Conservation (phyloP, 345 rosid species). For the Passiflora organensis region DNA sequence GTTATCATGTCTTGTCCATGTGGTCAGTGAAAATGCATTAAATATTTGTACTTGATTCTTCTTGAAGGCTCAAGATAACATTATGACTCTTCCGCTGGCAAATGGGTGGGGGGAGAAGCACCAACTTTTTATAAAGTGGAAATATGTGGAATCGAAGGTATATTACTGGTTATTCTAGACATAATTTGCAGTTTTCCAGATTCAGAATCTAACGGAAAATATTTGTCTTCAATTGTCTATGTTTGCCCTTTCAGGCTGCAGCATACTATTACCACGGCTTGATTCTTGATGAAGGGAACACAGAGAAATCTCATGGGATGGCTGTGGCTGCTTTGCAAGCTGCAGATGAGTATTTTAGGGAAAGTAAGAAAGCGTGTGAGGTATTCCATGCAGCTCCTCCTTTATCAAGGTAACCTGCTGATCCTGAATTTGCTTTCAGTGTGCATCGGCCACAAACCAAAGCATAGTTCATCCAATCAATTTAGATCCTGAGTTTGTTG, state of each 20-base stretch:
- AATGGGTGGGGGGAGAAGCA: constrained; percentile 99
- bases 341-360: constrained; percentile 84
- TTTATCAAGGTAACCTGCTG: constrained; percentile 60
- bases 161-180: background rate
- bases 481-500: background rate
- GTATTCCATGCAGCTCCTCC: constrained; percentile 69
- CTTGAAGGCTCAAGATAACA: constrained; percentile 88
- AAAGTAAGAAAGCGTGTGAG: constrained; percentile 74
- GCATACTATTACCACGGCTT: constrained; percentile 98
- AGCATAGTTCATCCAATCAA: too few species aligned
- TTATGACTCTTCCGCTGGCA: constrained; percentile 77
- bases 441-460: too few species aligned
- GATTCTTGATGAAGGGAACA: constrained; percentile 95
- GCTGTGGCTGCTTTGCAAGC: constrained; percentile 96
- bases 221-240: background rate
- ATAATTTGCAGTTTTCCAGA: background rate
- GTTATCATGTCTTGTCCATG: background rate
- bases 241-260: constrained; percentile 58
- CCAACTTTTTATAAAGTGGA: constrained; percentile 83
- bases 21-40: background rate
- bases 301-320: constrained; percentile 95
- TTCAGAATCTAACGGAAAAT: background rate
- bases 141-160: constrained; percentile 88
- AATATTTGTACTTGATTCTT: constrained; percentile 10
- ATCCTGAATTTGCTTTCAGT: too few species aligned